Base-by-base conservation (phyloP, 257 asterid species). In the Mentha longifolia region DNA sequence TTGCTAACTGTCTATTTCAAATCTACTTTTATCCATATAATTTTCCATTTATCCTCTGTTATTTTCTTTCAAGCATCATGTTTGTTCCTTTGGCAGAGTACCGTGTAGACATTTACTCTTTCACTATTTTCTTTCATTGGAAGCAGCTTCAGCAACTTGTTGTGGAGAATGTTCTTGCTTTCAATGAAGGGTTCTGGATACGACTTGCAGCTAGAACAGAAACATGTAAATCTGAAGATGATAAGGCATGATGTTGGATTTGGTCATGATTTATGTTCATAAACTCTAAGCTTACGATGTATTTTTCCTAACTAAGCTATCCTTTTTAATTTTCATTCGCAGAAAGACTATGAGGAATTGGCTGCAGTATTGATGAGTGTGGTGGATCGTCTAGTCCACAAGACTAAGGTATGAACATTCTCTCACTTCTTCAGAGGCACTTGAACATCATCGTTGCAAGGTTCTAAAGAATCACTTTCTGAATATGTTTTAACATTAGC, bases 321-420 rank as follows among this genome's bases (percentile, higher is more conserved):
- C 46, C 3, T 35, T 66, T 28, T 57, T 45, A 61, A 65, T 65
- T 67, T 68, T 76, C 70, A 62, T 76, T 73, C 75, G 43, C 89
- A 91, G 99, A 85, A 91, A 83, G 98, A 94, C 80, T 92, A 88
- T 14, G 97, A 94, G 77, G 98, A 94, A 75, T 79, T 94, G 84
- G 98, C 98, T 31, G 84, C 89, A 75, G 28, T 76, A 22, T 50
- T 88, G 71, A 94, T 94, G 99, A 77, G 77, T 76, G 69, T 84
- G 70, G 97, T 94, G 75, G 99, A 91, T 77, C 84, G 77, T 72
- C 82, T 89, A 42, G 95, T 94, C 75, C 90, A 94, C 81, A 89
- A 89, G 82, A 94, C 99, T 74, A 85, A 86, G 9, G 99, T 94
- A 85, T 42, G 52, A 57, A 61, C 30, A 61, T 67, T 41, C 63